Conservation (phyloP, 2,329 filamentous ascomycete genomes). For the Ilyonectria sp. region DNA sequence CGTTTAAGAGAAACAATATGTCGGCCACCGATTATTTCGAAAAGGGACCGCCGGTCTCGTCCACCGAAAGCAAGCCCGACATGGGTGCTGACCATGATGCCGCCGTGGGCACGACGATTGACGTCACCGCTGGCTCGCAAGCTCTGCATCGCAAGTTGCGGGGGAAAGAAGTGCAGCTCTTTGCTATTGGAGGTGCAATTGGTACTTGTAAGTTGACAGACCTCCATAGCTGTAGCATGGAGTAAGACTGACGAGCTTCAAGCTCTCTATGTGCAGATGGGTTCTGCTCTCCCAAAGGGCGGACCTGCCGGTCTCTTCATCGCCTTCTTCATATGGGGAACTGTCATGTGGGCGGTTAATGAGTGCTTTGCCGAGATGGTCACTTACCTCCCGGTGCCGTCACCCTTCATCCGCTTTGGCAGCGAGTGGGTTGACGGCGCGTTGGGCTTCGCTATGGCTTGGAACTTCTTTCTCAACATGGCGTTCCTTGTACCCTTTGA, state of each 20-base stretch:
- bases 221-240: not conserved
- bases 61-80: not conserved
- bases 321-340: constrained; percentile 22
- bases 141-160: constrained; percentile 24
- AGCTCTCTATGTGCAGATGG: constrained; percentile 31
- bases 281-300: constrained; percentile 27
- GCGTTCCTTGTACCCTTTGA: constrained; percentile 49
- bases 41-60: constrained; percentile 3
- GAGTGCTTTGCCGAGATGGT: constrained; percentile 31
- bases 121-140: constrained; percentile 22
- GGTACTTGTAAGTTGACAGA: constrained; percentile 25
- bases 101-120: constrained; percentile 2
- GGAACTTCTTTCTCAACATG: constrained; percentile 51
- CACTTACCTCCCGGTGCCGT: constrained; percentile 23
- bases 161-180: constrained; percentile 29
- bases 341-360: constrained; percentile 27
- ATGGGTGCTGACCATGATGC: constrained; percentile 1
- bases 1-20: not conserved
- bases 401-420: constrained; percentile 25
- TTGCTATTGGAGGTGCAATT: constrained; percentile 30
- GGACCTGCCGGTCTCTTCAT: constrained; percentile 28
- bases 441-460: constrained; percentile 39
- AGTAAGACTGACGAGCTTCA: not conserved
- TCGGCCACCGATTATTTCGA: not conserved
- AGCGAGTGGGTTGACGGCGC: constrained; percentile 30